phyloP scores from a whole-genome alignment of 176 grass and related monocot species.

The Urochloa ruziziensis region DNA sequence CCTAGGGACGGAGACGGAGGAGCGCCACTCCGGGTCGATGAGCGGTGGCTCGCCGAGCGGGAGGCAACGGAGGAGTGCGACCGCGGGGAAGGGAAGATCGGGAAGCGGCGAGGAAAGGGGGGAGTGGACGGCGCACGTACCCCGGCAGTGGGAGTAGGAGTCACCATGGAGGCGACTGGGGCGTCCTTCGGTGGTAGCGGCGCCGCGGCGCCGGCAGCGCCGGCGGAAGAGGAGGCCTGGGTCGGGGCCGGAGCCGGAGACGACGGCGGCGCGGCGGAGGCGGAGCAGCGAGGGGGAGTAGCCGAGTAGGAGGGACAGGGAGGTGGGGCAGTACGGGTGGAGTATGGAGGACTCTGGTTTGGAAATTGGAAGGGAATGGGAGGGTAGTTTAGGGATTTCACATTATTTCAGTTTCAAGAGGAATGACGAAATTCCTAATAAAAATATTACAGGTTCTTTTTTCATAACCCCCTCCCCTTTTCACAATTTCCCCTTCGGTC shows the following conservation, averaged over 20 bases:
- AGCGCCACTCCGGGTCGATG: neutral
- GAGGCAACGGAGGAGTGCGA: neutral
- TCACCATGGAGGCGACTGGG: constrained; percentile 40
- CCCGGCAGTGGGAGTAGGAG: constrained; percentile 66
- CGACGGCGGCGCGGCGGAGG: constrained; percentile 15
- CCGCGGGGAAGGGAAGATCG: neutral
- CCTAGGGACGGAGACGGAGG: constrained; percentile 1
- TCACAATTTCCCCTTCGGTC: too few species aligned
- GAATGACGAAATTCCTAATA: neutral
- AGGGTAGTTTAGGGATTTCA: constrained; percentile 4
- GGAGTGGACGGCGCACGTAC: constrained; percentile 32
- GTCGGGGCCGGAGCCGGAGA: neutral
- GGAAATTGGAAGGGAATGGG: neutral
- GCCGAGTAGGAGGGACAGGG: neutral
- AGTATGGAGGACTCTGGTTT: neutral
- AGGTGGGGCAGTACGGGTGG: constrained; percentile 3
- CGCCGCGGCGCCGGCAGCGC: neutral
- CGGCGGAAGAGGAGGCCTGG: neutral
- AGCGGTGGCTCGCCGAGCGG: neutral
- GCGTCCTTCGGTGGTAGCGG: neutral
- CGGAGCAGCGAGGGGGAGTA: neutral
- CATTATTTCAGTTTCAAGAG: neutral
- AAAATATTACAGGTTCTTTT: neutral
- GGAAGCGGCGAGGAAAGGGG: neutral
- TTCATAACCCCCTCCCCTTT: neutral